Conservation (phyloP, 2,329 filamentous ascomycete genomes). For the Colletotrichum caudatum region DNA sequence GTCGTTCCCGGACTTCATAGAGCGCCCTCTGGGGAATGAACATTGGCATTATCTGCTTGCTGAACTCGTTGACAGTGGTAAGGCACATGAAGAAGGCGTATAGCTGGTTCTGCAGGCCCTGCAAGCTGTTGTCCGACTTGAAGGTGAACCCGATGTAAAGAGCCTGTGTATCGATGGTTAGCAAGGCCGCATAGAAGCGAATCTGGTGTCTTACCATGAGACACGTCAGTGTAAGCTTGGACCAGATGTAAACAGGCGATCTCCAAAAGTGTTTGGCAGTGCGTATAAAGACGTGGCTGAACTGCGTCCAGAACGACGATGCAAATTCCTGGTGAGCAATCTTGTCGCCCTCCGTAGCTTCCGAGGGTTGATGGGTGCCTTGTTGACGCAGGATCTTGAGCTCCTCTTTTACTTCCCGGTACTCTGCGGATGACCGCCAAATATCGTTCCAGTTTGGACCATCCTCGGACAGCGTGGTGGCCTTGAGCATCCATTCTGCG, state of each 20-base stretch:
- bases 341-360: too few relatives aligned
- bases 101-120: slow-evolving; percentile 76
- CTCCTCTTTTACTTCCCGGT: slow-evolving; percentile 47
- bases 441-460: slow-evolving; percentile 52
- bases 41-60: slow-evolving; percentile 76
- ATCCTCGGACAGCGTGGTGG: slow-evolving; percentile 46
- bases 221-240: slow-evolving; percentile 68
- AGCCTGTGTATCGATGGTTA: slow-evolving; percentile 51
- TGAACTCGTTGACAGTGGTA: slow-evolving; percentile 74
- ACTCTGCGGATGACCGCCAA: slow-evolving; percentile 51
- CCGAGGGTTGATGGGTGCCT: neutral
- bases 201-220: slow-evolving; percentile 43
- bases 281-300: slow-evolving; percentile 69
- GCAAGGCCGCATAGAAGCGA: accelerated
- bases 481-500: slow-evolving; percentile 74
- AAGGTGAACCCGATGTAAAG: slow-evolving; percentile 79
- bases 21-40: slow-evolving; percentile 75
- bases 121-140: slow-evolving; percentile 65
- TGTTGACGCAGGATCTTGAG: slow-evolving; percentile 44
- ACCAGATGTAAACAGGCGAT: slow-evolving; percentile 78
- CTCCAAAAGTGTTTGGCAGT: slow-evolving; percentile 81
- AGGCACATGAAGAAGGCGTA: slow-evolving; percentile 77
- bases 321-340: slow-evolving; percentile 71
- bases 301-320: slow-evolving; percentile 72
- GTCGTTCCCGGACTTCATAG: slow-evolving; percentile 77